Evolutionary conservation across 257 asterid species (phyloP), one percentile per base, ranked within the genome.

Genomic region (Leonotis leonurus): DNA sequence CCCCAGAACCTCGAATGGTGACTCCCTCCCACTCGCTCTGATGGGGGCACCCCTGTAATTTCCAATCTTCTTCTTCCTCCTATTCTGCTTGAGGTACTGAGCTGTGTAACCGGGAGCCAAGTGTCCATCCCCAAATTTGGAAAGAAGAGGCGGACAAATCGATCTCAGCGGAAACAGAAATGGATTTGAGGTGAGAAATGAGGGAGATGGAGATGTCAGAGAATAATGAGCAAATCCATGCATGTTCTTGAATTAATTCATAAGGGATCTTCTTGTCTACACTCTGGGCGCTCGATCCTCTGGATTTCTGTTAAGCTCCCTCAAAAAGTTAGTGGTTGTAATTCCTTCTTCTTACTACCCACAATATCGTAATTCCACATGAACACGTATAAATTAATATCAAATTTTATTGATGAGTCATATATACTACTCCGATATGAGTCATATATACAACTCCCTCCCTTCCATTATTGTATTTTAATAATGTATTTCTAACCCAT

Each of bases 1-100:
- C 37, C 97, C 99, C 69, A 92, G 77, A 11, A 92, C 99, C 25
- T 86, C 79, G 76, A 83, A 81, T 0, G 97, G 97, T 4, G 95
- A 74, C 75, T 86, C 95, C 68, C 78, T 81, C 18, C 79, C 70
- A 56, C 85, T 83, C 51, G 99, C 85, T 61, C 77, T 76, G 27
- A 75, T 79, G 52, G 46, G 62, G 66, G 70, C 2, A 33, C 53
- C 40, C 66, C 78, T 72, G 62, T 43, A 55, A 56, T 68, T 75
- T 66, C 82, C 62, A 18, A 43, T 69, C 64, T 59, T 72, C 66
- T 62, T 66, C 70, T 45, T 67, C 50, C 48, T 61, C 40, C 53
- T 37, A 36, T 43, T 36, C 70, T 37, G 74, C 36, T 69, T 16
- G 72, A 68, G 71, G n/a, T n/a, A n/a, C n/a, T n/a, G n/a, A n/a